Evolutionary conservation across 192 early-diverging fungal species (phyloP).

Genomic region (Dissophora globulifera): DNA sequence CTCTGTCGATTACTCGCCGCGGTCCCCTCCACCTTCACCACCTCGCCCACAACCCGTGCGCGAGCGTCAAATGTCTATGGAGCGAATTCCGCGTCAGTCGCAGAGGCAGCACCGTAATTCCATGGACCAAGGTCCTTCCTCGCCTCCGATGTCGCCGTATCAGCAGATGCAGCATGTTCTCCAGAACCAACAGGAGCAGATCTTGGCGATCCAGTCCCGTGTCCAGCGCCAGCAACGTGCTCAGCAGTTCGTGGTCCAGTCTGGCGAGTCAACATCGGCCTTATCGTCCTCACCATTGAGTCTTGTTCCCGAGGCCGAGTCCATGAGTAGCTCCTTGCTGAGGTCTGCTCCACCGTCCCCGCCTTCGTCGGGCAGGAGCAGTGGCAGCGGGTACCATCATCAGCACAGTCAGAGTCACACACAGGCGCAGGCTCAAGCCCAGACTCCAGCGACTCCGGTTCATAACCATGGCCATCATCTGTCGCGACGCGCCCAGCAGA

Average conservation of each 20-base stretch:
- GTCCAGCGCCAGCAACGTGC: slow-evolving; percentile 17
- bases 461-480: too few species aligned
- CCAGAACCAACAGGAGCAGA: slow-evolving; percentile 16
- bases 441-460: too few species aligned
- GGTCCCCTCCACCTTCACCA: background rate
- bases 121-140: background rate
- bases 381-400: too few species aligned
- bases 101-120: background rate
- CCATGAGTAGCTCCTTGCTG: too few species aligned
- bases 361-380: too few species aligned
- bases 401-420: too few species aligned
- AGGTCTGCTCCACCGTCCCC: background rate
- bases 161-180: slow-evolving; percentile 24
- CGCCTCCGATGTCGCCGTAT: background rate
- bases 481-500: background rate
- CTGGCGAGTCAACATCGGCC: background rate
- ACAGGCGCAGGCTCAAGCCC: too few species aligned
- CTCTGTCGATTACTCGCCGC: background rate
- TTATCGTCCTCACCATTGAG: background rate
- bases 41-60: background rate
- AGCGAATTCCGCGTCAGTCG: background rate
- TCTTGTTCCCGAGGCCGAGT: too few species aligned
- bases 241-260: slow-evolving; percentile 18
- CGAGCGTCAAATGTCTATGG: slow-evolving; percentile 6
- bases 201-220: slow-evolving; percentile 4